phyloP scores from a whole-genome alignment of 2,329 filamentous ascomycete species.

The Colletotrichum acutatum region DNA sequence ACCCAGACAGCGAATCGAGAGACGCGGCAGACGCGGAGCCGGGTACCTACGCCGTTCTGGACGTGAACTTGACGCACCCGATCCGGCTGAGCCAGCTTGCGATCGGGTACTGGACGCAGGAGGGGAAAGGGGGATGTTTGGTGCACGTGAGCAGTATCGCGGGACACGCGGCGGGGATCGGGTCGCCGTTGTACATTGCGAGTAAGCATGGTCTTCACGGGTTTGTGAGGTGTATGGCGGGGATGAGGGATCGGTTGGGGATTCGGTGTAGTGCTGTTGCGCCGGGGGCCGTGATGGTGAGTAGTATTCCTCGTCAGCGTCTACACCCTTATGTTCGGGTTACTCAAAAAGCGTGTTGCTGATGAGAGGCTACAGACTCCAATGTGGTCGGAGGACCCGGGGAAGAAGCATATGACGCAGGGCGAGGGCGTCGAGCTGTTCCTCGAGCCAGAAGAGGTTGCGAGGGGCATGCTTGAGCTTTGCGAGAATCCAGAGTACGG shows the following conservation, averaged over 20 bases:
- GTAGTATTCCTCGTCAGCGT: conserved; percentile 9
- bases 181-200: conserved; percentile 49
- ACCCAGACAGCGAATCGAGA: conserved; percentile 40
- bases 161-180: conserved; percentile 42
- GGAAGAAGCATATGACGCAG: conserved; percentile 42
- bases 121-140: conserved; percentile 42
- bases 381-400: conserved; percentile 46
- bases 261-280: conserved; percentile 47
- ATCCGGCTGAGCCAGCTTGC: conserved; percentile 52
- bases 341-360: background rate
- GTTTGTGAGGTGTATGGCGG: conserved; percentile 46
- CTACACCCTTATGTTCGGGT: background rate
- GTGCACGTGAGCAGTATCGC: conserved; percentile 49
- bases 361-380: conserved; percentile 41
- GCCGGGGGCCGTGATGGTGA: conserved; percentile 46
- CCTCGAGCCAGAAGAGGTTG: conserved; percentile 45
- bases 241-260: conserved; percentile 45
- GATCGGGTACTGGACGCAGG: conserved; percentile 49
- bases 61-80: conserved; percentile 50
- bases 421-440: conserved; percentile 40
- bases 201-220: conserved; percentile 51
- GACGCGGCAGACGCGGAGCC: conserved; percentile 43
- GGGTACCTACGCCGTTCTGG: conserved; percentile 48
- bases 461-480: conserved; percentile 44
- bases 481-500: conserved; percentile 39